Evolutionary conservation across 2,329 filamentous ascomycete species (phyloP), one percentile per base, ranked within the genome.

Genomic region (Beauveria sp.): DNA sequence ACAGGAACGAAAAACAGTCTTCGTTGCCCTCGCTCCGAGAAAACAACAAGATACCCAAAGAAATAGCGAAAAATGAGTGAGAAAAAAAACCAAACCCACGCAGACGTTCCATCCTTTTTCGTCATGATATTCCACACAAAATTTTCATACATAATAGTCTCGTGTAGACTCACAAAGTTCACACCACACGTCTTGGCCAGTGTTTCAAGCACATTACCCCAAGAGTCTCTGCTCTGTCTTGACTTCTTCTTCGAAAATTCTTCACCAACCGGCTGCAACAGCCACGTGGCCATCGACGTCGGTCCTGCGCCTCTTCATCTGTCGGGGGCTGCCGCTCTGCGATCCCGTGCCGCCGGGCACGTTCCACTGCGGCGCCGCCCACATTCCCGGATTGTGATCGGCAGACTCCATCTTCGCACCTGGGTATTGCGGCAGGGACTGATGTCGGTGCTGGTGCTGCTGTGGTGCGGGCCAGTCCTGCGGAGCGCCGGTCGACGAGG

Each of bases 241-340:
- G 30, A 34, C 30, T 40, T 14, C 7, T 24, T 24, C 20, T 47
- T 24, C 26, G 26, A 22, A 18, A 24, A 2, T 22, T n/a, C 40
- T 8, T 46, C 16, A 63, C 61, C 61, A 63, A n/a, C 61, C 61
- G 63, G 71, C 68, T 56, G 71, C 69, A 30, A 73, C 69, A 49
- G 72, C 69, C 56, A 73, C 69, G 58, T 72, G 70, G 47, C 66
- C 66, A 50, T 72, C 71, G 26, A 74, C 50, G 24, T 73, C 72
- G 24, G 66, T 70, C 61, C 74, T 69, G 50, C 74, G 69, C 63
- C 74, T 70, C 73, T 76, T 76, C 65, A 70, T 69, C 22, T 73
- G 70, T 50, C 73, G 63, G 2, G 74, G 74, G 65, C 74, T 76
- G 16, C 66, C 70, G 18, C 28, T n/a, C 49, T 58, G 60, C 7